Evolutionary conservation across 257 asterid genomes (phyloP), one percentile per base, ranked within the genome.

Genomic region (Rhazya stricta): DNA sequence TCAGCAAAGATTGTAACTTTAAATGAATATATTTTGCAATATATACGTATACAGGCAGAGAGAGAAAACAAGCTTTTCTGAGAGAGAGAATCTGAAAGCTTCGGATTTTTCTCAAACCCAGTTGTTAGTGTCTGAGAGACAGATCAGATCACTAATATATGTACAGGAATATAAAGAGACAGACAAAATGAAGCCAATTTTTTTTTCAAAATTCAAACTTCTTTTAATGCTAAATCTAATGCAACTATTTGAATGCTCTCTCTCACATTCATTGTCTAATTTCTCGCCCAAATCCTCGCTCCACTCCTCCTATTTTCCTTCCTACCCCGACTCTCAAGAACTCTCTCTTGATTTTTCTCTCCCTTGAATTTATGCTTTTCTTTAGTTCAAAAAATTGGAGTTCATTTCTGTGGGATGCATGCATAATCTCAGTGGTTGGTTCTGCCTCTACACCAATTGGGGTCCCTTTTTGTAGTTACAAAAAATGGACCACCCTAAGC

Each of bases 171-270:
- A 68, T 66, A 50, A 67, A 53, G 54, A 71, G 42, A 50, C 56
- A 27, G 51, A 75, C 69, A 66, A 30, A 18, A 37, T 34, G n/a
- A 27, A 27, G 19, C 21, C 27, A 34, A 42, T 21, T 43, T 30
- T 6, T 36, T 50, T 39, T 62, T 41, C 63, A 82, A 83, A 74
- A 72, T 80, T 69, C 77, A 81, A 72, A 29, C 9, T 54, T 77
- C 50, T 65, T 78, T 36, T 69, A 81, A 72, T 84, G 83, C 84
- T 74, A 88, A 88, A 89, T 89, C 96, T 88, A 89, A 77, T 76
- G 82, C 76, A 89, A 81, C 90, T 79, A 80, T 79, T 75, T 72
- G 79, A 83, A 85, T 72, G 87, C 78, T 77, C 79, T 13, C 79
- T 80, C 83, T 74, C 79, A 30, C 72, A 46, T 72, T 81, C 81